A percentile compares a stretch with the other conserved stretches of the same genome.
Conservation (phyloP, 2,329 filamentous ascomycete genomes). For the Pseudocercospora musae region DNA sequence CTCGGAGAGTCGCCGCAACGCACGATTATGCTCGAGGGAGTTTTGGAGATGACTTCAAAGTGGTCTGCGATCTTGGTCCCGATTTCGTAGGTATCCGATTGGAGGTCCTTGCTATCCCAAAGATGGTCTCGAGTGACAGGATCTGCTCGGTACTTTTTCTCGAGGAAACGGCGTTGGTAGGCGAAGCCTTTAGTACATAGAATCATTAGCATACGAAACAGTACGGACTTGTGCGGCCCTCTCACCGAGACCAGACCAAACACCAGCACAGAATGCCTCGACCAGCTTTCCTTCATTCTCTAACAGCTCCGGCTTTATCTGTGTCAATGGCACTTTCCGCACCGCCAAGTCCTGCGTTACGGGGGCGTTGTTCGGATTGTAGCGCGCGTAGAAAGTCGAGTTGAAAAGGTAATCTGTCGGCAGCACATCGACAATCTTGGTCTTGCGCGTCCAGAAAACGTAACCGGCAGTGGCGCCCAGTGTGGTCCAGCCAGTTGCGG, state of each 20-base stretch:
- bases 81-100: slow-evolving; percentile 56
- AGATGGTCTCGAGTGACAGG: slow-evolving; percentile 58
- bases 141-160: slow-evolving; percentile 54
- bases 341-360: slow-evolving; percentile 63
- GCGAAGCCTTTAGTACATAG: slow-evolving; percentile 49
- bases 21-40: slow-evolving; percentile 57
- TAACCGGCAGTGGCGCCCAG: slow-evolving; percentile 51
- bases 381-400: slow-evolving; percentile 54
- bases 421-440: slow-evolving; percentile 58
- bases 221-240: not conserved
- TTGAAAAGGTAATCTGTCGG: slow-evolving; percentile 60
- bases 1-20: slow-evolving; percentile 65
- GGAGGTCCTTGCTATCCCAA: slow-evolving; percentile 58
- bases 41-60: slow-evolving; percentile 68
- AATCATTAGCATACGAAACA: not conserved
- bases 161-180: slow-evolving; percentile 57
- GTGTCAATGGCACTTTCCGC: slow-evolving; percentile 59
- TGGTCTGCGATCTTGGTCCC: slow-evolving; percentile 67
- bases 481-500: slow-evolving; percentile 33
- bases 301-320: slow-evolving; percentile 63
- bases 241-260: slow-evolving; percentile 65
- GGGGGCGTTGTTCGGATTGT: slow-evolving; percentile 63
- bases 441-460: slow-evolving; percentile 53
- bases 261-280: slow-evolving; percentile 63
- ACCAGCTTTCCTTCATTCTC: slow-evolving; percentile 59